Conservation (phyloP, 1,139 yeast species). For the Yamadazyma membranifaciens region DNA sequence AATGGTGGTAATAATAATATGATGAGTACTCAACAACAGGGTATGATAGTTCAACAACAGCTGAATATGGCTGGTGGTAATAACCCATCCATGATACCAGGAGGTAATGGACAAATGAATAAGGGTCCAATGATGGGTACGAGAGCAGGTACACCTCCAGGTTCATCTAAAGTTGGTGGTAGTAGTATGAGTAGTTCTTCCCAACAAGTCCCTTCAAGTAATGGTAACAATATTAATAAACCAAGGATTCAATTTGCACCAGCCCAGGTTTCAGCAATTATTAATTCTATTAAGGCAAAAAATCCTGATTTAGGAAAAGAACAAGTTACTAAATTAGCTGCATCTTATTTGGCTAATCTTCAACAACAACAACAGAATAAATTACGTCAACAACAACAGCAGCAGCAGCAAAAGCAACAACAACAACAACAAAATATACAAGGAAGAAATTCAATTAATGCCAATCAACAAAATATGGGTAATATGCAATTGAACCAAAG, state of each 20-base stretch:
- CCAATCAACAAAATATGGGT: conserved; percentile 15
- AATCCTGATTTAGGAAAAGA: conserved; percentile 68
- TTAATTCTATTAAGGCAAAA: conserved; percentile 65
- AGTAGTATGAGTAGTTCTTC: conserved; percentile 2
- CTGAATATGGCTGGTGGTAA: conserved; percentile 1
- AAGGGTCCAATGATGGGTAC: conserved; percentile 15
- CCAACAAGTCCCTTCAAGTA: conserved; percentile 16
- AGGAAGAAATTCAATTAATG: conserved; percentile 7
- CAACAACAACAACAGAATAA: conserved; percentile 50
- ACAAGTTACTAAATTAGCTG: conserved; percentile 72
- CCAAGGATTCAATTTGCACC: conserved; percentile 51
- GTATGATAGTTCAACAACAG: background rate
- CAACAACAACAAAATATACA: conserved; percentile 29
- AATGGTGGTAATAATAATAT: background rate
- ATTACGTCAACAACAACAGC: conserved; percentile 27
- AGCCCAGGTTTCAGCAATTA: conserved; percentile 68
- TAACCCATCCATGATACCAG: background rate
- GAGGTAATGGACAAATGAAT: background rate
- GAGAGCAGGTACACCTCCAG: conserved; percentile 14
- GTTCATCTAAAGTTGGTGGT: conserved; percentile 1
- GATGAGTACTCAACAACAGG: background rate
- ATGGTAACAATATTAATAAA: conserved; percentile 20
- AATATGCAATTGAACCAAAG: conserved; percentile 5
- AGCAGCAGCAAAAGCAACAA: conserved; percentile 22
- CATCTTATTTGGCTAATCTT: conserved; percentile 61